Conservation (phyloP, 805 yeast genomes). For the Candida sphagnicola region DNA sequence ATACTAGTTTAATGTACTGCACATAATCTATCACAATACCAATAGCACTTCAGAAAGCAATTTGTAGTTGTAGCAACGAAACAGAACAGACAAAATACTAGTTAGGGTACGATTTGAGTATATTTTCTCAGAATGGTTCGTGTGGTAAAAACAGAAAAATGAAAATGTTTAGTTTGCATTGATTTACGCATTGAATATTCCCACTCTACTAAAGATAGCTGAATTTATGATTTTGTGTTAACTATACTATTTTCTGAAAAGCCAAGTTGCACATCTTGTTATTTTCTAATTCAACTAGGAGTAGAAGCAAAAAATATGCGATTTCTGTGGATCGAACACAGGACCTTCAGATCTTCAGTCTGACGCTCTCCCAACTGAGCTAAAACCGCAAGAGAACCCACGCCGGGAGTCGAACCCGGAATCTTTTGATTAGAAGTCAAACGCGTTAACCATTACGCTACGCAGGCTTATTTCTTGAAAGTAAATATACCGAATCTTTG, state of each 20-base stretch:
- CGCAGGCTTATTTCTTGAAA: constrained; percentile 35
- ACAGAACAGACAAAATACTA: not conserved
- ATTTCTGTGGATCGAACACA: constrained; percentile 83
- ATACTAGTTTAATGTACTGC: not conserved
- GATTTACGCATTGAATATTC: not conserved
- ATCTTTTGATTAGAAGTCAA: constrained; percentile 65
- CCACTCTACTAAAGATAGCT: too few species aligned
- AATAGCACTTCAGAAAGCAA: too few species aligned
- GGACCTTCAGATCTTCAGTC: constrained; percentile 65
- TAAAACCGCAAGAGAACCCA: constrained; percentile 24
- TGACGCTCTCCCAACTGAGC: constrained; percentile 5
- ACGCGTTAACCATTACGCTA: constrained; percentile 69
- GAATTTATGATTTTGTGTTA: too few species aligned
- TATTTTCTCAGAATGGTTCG: too few species aligned
- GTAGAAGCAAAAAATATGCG: constrained; percentile 40
- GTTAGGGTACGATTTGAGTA: not conserved
- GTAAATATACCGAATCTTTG: too few species aligned
- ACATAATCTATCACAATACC: too few species aligned
- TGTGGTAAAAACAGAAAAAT: too few species aligned
- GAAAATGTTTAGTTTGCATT: not conserved
- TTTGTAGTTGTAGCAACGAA: not conserved
- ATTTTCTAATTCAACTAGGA: too few species aligned
- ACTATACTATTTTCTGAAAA: not conserved
- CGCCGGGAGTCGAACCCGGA: constrained; percentile 61
- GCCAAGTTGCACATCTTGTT: too few species aligned